Percentiles rank a stretch among this genome's conserved stretches.
Evolutionary conservation across 192 early-diverging fungal species (phyloP).

Genomic region (Allomyces javanicus): DNA sequence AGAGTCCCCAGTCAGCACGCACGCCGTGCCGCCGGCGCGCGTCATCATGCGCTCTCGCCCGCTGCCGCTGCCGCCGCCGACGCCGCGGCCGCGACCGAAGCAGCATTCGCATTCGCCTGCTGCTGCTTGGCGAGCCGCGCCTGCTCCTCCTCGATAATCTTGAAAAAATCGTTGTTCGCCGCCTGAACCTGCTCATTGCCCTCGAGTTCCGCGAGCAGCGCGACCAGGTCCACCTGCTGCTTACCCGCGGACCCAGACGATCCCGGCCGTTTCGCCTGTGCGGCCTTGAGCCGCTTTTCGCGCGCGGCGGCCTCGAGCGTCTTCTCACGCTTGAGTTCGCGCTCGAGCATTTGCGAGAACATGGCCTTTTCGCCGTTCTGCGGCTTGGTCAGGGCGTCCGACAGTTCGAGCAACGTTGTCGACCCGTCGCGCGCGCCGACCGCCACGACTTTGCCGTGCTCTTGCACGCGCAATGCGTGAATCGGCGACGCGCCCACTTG

Average conservation of each 20-base stretch:
- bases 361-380: slow-evolving; percentile 35
- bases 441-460: slow-evolving; percentile 32
- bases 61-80: too few species aligned
- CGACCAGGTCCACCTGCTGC: not conserved
- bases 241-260: slow-evolving; percentile 15
- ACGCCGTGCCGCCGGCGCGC: too few species aligned
- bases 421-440: slow-evolving; percentile 30
- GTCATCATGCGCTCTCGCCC: too few species aligned
- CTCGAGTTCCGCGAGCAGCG: not conserved
- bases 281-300: slow-evolving; percentile 37
- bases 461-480: slow-evolving; percentile 34
- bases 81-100: too few species aligned
- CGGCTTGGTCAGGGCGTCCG: slow-evolving; percentile 22
- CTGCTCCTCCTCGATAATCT: slow-evolving; percentile 16
- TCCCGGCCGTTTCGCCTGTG: slow-evolving; percentile 19
- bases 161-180: slow-evolving; percentile 33
- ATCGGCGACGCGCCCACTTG: slow-evolving; percentile 29
- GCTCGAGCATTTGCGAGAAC: slow-evolving; percentile 39
- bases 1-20: too few species aligned
- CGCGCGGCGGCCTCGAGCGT: slow-evolving; percentile 29
- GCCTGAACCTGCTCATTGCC: slow-evolving; percentile 16
- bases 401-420: slow-evolving; percentile 30
- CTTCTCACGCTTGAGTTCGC: slow-evolving; percentile 42
- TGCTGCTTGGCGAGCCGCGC: not conserved
- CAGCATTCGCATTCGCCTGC: too few species aligned